Evolutionary conservation across 768 basidiomycete species (phyloP), one percentile per base, ranked within the genome.

Genomic region (Boletus coccyginus): DNA sequence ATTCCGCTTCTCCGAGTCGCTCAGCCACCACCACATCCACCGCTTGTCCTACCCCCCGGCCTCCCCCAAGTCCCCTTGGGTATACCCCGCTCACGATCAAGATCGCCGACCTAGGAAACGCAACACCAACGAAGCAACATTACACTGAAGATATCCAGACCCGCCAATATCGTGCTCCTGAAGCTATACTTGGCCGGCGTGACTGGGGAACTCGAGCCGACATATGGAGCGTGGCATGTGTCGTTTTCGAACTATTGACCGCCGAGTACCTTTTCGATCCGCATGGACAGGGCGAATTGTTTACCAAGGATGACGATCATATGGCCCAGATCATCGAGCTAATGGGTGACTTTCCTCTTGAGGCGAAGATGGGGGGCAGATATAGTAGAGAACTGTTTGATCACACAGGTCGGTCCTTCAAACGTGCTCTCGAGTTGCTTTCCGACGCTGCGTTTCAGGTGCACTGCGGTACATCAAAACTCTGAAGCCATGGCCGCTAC

Each of bases 141-240:
- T 97, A 84, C 69, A 96, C 94, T 10, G 94, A 95, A 66, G 94
- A 94, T 68, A 96, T 95, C 61, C 94, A 96, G 74, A 97, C 94
- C n/a, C 83, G 94, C 42, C 94, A 96, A 68, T 97, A 97, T 70
- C 88, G 94, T 58, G 83, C 90, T 29, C 94, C 94, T n/a, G 94
- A 97, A 71, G 94, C 92, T 52, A 94, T 97, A 62, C 75, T 95
- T 17, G 94, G 94, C 17, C 84, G 86, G 52, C 82, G 81, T 36
- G 90, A 92, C 62, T 97, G 94, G 94, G 91, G 87, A 61, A 77
- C 83, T 38, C 83, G 87, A 52, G 92, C 84, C 43, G 94, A 97
- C 73, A 83, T 95, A 21, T 97, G 94, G 94, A 90, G 88, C 63
- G 85, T 92, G 27, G 94, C 91, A 21, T 95, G 93, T 73, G 79